Conservation (phyloP, 176 grass and related monocot species). For the Pharus latifolius region DNA sequence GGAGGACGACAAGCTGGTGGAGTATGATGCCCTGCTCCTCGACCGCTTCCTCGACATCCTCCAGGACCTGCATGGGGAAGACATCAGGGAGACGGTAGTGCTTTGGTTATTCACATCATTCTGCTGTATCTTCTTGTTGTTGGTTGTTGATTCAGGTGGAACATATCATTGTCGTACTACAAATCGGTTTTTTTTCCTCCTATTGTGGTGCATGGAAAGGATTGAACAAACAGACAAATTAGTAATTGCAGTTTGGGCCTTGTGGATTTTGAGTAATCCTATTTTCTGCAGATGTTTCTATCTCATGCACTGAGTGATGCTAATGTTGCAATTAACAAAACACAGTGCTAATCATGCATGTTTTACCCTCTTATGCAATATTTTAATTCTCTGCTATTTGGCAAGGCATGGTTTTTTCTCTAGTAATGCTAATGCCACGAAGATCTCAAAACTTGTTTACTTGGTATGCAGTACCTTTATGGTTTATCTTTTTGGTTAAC, state of each 20-base stretch:
- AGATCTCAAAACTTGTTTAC: too few species aligned
- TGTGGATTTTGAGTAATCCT: background rate
- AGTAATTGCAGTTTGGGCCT: background rate
- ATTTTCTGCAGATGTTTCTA: background rate
- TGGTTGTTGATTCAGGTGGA: background rate
- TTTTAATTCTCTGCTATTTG: too few species aligned
- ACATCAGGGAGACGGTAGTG: slow-evolving; percentile 63
- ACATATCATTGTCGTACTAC: background rate
- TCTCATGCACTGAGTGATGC: background rate
- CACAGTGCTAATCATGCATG: background rate
- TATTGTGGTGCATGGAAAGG: background rate
- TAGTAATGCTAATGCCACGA: too few species aligned
- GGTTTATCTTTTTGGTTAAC: too few species aligned
- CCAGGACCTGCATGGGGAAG: slow-evolving; percentile 63
- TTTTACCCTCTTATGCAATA: background rate
- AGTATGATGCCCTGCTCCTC: slow-evolving; percentile 76
- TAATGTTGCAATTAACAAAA: slow-evolving; percentile 2
- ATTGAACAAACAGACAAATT: background rate
- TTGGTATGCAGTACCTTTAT: too few species aligned
- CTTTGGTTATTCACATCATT: background rate
- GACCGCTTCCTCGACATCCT: slow-evolving; percentile 89
- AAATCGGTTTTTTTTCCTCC: background rate
- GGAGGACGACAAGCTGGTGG: slow-evolving; percentile 74
- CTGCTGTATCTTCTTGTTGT: background rate
- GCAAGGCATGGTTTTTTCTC: too few species aligned